Evolutionary conservation across 805 yeast genomes (phyloP).

Genomic region (Wickerhamiella cacticola): DNA sequence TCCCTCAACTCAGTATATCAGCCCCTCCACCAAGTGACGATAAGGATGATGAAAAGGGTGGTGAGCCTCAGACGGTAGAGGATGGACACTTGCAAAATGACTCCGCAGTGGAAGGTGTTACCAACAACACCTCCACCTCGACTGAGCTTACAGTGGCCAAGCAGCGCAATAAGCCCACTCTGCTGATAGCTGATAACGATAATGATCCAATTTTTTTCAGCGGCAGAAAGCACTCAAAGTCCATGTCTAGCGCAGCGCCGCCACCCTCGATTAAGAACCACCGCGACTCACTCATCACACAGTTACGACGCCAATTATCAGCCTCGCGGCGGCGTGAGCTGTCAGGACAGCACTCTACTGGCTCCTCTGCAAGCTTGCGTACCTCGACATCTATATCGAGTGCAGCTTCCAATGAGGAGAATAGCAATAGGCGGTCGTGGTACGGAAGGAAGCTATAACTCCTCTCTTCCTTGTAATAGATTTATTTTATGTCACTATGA

Average conservation of each 20-base stretch:
- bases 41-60: background rate
- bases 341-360: conserved; percentile 4
- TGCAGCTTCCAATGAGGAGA: conserved; percentile 2
- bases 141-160: conserved; percentile 1
- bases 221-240: conserved; percentile 15
- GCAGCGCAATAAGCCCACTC: conserved; percentile 5
- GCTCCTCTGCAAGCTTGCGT: conserved; percentile 8
- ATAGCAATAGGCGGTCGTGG: conserved; percentile 6
- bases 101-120: too few relatives aligned
- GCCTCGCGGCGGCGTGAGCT: conserved; percentile 13
- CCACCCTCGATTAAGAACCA: conserved; percentile 5
- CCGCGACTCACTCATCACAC: conserved; percentile 7
- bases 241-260: conserved; percentile 14
- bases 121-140: background rate
- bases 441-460: conserved; percentile 8
- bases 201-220: conserved; percentile 4
- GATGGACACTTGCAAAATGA: too few relatives aligned
- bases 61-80: background rate
- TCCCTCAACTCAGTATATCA: background rate
- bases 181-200: background rate
- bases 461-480: background rate
- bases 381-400: background rate
- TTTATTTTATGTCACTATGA: background rate
- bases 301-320: conserved; percentile 13
- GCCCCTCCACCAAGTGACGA: background rate